These are phyloP conservation scores for Rhizophora apiculata DNA, from an alignment of 345 rosid species.

Conservation along the genomic window DNA sequence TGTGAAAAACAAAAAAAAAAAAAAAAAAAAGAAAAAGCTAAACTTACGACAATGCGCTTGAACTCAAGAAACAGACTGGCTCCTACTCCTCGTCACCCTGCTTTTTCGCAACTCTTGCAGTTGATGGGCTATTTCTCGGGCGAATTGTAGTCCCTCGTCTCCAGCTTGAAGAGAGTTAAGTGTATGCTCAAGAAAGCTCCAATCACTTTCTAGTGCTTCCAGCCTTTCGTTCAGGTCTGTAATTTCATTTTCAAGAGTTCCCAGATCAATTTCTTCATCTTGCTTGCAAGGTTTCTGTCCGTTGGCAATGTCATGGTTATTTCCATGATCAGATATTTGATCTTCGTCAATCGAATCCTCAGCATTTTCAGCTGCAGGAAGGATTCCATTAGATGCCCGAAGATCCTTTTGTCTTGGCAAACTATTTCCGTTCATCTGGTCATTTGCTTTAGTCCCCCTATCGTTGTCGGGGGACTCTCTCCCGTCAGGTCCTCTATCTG, in stretches of 20 bases:
- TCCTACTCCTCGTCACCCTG: too few species aligned
- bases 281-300: conserved; percentile 8
- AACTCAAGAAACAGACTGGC: too few species aligned
- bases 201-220: conserved; percentile 49
- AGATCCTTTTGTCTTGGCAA: conserved; percentile 1
- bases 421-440: conserved; percentile 13
- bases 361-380: conserved; percentile 14
- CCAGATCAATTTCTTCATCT: conserved; percentile 22
- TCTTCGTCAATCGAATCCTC: neutral
- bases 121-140: conserved; percentile 44
- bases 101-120: conserved; percentile 39
- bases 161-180: conserved; percentile 43
- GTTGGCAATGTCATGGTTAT: conserved; percentile 1
- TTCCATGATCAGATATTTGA: conserved; percentile 6
- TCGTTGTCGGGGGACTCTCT: conserved; percentile 19
- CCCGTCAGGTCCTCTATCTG: conserved; percentile 14
- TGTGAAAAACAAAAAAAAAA: too few species aligned
- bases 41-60: too few species aligned
- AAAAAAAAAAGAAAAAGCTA: too few species aligned
- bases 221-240: conserved; percentile 45
- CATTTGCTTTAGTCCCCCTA: conserved; percentile 6
- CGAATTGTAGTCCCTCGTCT: conserved; percentile 34
- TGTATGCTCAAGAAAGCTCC: conserved; percentile 36
- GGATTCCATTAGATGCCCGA: conserved; percentile 14
- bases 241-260: conserved; percentile 40